Conservation (phyloP, 306 rosid genomes). For the Spatholobus suberectus region DNA sequence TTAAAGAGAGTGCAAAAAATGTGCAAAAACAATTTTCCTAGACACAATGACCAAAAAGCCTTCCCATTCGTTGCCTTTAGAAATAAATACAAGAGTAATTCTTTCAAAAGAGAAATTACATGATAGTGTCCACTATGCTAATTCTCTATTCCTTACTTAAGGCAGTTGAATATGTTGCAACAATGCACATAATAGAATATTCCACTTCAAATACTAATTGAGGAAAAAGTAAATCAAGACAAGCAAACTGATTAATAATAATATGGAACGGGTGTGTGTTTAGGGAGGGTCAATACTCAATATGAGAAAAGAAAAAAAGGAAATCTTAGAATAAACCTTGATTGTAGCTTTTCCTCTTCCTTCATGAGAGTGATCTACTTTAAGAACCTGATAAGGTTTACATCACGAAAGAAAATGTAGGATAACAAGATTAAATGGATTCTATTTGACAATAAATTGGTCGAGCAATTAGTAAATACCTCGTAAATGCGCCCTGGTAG, state of each 20-base stretch:
- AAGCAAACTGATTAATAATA: neutral
- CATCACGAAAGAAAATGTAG: neutral
- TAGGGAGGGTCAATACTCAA: neutral
- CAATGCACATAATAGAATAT: neutral
- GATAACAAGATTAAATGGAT: neutral
- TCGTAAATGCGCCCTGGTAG: constrained; percentile 79
- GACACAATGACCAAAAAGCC: neutral
- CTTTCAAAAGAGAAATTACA: neutral
- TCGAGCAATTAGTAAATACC: constrained; percentile 46
- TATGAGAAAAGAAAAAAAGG: neutral
- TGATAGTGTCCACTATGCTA: neutral
- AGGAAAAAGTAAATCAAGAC: neutral
- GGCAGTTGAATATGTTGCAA: neutral
- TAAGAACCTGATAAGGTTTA: constrained; percentile 65
- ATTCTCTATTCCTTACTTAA: constrained; percentile 23
- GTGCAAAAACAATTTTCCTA: neutral
- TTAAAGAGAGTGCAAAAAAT: neutral
- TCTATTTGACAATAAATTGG: neutral
- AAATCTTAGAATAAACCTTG: constrained; percentile 63
- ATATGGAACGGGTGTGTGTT: neutral
- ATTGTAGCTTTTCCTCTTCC: constrained; percentile 98
- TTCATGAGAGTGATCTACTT: constrained; percentile 93
- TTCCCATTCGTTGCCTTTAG: neutral
- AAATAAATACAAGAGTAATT: neutral
- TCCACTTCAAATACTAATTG: neutral